phyloP scores from a whole-genome alignment of 208 protist species.

The Acanthamoeba castellanii region DNA sequence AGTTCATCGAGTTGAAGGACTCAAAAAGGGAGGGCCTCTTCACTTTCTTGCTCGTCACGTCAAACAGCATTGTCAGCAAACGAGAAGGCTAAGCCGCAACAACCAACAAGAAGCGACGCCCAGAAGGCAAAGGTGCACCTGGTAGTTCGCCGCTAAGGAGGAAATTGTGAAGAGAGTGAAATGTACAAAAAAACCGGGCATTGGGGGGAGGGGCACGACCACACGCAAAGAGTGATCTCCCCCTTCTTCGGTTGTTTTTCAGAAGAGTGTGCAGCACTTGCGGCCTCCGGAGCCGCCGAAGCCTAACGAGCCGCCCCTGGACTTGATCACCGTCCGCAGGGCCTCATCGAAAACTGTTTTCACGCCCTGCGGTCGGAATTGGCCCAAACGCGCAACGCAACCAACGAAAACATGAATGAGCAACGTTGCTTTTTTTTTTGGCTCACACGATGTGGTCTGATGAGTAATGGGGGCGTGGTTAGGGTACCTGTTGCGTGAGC shows the following conservation, averaged over 20 bases:
- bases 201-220: too few relatives aligned
- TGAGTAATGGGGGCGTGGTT: neutral
- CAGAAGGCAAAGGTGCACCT: too few relatives aligned
- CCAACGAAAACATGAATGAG: neutral
- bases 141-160: too few relatives aligned
- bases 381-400: neutral
- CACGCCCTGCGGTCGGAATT: neutral
- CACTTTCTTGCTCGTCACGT: too few relatives aligned
- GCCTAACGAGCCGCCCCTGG: neutral
- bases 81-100: too few relatives aligned
- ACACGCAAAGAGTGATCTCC: neutral
- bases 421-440: too few relatives aligned
- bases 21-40: too few relatives aligned
- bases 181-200: too few relatives aligned
- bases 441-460: neutral
- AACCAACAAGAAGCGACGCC: too few relatives aligned
- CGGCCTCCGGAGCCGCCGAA: neutral
- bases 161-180: too few relatives aligned
- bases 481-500: constrained; percentile 25
- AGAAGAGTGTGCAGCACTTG: constrained; percentile 48
- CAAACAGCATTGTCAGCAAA: too few relatives aligned
- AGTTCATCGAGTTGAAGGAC: too few relatives aligned
- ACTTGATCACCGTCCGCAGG: constrained; percentile 12
- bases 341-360: constrained; percentile 60
- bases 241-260: neutral